Base-by-base conservation (phyloP, 495 filamentous ascomycete species). In the Parachaetomium inaequale region DNA sequence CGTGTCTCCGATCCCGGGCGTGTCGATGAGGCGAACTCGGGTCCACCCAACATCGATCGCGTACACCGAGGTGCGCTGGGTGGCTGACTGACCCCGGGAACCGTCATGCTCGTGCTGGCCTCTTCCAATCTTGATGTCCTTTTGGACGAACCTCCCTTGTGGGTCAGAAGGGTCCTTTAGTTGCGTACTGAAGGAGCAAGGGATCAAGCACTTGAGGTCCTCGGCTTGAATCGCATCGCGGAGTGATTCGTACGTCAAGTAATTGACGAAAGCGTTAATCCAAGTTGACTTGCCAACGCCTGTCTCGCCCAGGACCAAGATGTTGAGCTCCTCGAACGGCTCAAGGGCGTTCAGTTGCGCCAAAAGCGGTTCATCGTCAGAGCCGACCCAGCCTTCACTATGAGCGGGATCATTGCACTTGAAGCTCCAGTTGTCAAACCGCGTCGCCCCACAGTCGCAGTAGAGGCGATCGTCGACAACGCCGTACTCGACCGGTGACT, bases 201-300 rank as follows among this genome's bases (percentile, higher is more conserved):
- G 76, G 10, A 79, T 72, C 26, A 78, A 52, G 28, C 62, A 76
- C 32, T 71, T 66, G 10, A 75, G 54, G 19, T 67, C 62, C 0
- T 57, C 61, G 8, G 55, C 38, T 7, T 66, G 60, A 0, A 69
- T 10, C 3, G 73, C 77, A 0, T 78, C 72, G 23, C 74, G 70
- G 23, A 80, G 68, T 2, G 69, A 64, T 1, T 70, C 68, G 46
- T 63, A 75, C 0, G 63, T 65, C 3, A 80, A 60, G 53, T 80
- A 80, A 49, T 80, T 80, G 63, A 74, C 71, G 34, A 79, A 77
- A 0, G 75, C 75, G 51, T 81, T 81, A 64, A 79, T 79, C 59
- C 71, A 81, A 0, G 78, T 79, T 5, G 76, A 78, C 61, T 78
- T 79, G 0, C 78, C 75, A 2, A 79, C 76, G 1, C 78, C 78